Conservation (phyloP, 2,329 filamentous ascomycete genomes). For the Claviceps arundinis region DNA sequence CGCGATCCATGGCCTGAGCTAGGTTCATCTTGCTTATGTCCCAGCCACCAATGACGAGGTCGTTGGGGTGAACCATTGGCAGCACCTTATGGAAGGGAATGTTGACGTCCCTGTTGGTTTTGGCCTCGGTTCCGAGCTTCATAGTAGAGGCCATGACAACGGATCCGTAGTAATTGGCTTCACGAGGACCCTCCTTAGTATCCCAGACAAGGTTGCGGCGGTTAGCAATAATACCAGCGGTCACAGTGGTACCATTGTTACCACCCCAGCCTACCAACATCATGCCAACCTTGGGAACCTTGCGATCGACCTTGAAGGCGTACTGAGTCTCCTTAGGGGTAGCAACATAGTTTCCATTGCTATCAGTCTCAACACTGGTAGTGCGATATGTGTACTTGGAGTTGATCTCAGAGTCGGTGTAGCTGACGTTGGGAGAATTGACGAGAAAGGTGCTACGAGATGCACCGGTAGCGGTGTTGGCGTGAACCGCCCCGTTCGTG, state of each 20-base stretch:
- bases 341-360: slow-evolving; percentile 66
- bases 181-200: slow-evolving; percentile 74
- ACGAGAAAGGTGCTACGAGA: slow-evolving; percentile 65
- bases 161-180: slow-evolving; percentile 96
- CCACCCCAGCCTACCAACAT: slow-evolving; percentile 98
- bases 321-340: slow-evolving; percentile 81
- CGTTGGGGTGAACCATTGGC: slow-evolving; percentile 94
- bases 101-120: slow-evolving; percentile 81
- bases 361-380: slow-evolving; percentile 61
- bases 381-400: slow-evolving; percentile 96
- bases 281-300: slow-evolving; percentile 83
- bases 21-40: slow-evolving; percentile 90
- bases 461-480: slow-evolving; percentile 33
- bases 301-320: slow-evolving; percentile 94
- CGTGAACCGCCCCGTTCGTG: slow-evolving; percentile 47
- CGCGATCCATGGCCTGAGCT: slow-evolving; percentile 87
- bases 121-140: slow-evolving; percentile 81
- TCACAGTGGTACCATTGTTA: slow-evolving; percentile 96
- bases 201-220: slow-evolving; percentile 78
- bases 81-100: slow-evolving; percentile 90
- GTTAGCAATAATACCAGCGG: slow-evolving; percentile 94
- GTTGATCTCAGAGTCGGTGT: slow-evolving; percentile 76
- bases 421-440: slow-evolving; percentile 81
- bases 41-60: slow-evolving; percentile 91
- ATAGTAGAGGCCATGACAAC: slow-evolving; percentile 94